phyloP scores from a whole-genome alignment of 2,329 filamentous ascomycete species.

The Epichloe hybrida region DNA sequence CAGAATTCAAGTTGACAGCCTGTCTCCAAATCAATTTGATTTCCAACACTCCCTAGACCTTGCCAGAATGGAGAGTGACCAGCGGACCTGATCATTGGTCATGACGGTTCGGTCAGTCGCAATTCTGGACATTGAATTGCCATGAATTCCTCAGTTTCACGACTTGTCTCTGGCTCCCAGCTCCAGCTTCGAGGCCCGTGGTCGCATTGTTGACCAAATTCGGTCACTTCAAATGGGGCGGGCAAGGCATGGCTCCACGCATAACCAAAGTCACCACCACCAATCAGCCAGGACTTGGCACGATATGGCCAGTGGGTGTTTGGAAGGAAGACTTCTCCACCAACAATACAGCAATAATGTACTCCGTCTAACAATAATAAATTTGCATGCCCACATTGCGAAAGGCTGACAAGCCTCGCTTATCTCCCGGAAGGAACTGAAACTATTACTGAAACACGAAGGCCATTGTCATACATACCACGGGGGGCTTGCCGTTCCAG shows the following conservation, averaged over 20 bases:
- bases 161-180: neutral
- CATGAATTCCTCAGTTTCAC: neutral
- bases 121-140: too few relatives aligned
- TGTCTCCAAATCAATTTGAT: neutral
- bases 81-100: neutral
- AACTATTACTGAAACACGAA: conserved; percentile 1
- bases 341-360: neutral
- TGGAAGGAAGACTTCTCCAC: neutral
- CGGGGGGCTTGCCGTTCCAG: neutral
- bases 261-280: neutral
- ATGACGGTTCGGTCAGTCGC: neutral
- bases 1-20: too few relatives aligned
- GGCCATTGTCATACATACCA: neutral
- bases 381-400: neutral
- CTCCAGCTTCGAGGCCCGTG: neutral
- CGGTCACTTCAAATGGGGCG: neutral
- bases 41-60: neutral
- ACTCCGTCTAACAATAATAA: too few relatives aligned
- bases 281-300: neutral
- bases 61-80: neutral
- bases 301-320: too few relatives aligned
- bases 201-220: neutral
- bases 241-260: neutral
- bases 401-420: neutral
- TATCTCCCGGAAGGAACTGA: neutral